These are phyloP conservation scores for Scheffersomyces amazonensis DNA, from an alignment of 805 yeast genomes.

Conservation along the genomic window DNA sequence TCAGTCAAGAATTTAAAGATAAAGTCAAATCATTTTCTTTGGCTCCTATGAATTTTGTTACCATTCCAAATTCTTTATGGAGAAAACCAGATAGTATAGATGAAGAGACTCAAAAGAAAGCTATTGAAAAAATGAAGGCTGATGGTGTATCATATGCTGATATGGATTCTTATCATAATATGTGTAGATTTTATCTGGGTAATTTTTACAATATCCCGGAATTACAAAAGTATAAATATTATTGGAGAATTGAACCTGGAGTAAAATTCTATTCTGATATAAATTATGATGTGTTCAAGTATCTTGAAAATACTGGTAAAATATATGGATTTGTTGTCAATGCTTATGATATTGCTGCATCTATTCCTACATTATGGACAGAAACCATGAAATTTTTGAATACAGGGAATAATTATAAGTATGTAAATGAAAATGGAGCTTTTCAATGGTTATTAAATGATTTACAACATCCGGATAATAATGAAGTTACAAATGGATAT, in stretches of 20 bases:
- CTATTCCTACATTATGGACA: slow-evolving; percentile 66
- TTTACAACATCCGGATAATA: slow-evolving; percentile 48
- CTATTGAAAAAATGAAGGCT: slow-evolving; percentile 35
- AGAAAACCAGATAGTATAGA: slow-evolving; percentile 58
- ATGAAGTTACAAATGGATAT: slow-evolving; percentile 42
- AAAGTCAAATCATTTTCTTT: slow-evolving; percentile 30
- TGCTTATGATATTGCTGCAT: slow-evolving; percentile 66
- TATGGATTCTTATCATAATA: slow-evolving; percentile 67
- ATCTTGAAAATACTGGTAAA: slow-evolving; percentile 64
- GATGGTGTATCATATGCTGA: slow-evolving; percentile 60
- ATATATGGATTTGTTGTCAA: slow-evolving; percentile 72
- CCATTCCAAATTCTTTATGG: slow-evolving; percentile 50
- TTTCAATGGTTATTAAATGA: slow-evolving; percentile 51
- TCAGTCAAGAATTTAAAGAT: slow-evolving; percentile 53
- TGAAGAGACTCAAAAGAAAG: slow-evolving; percentile 34
- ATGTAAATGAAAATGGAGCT: slow-evolving; percentile 47
- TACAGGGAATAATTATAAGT: slow-evolving; percentile 54
- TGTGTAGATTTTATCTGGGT: slow-evolving; percentile 79
- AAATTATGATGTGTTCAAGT: slow-evolving; percentile 74
- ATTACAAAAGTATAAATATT: slow-evolving; percentile 59
- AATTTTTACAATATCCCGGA: slow-evolving; percentile 62
- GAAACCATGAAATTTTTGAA: slow-evolving; percentile 61
- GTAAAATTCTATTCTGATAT: slow-evolving; percentile 66
- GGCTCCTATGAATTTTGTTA: slow-evolving; percentile 35
- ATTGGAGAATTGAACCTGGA: slow-evolving; percentile 80